Base-by-base conservation (phyloP, 257 asterid genomes). In the Marsdenia floribunda region DNA sequence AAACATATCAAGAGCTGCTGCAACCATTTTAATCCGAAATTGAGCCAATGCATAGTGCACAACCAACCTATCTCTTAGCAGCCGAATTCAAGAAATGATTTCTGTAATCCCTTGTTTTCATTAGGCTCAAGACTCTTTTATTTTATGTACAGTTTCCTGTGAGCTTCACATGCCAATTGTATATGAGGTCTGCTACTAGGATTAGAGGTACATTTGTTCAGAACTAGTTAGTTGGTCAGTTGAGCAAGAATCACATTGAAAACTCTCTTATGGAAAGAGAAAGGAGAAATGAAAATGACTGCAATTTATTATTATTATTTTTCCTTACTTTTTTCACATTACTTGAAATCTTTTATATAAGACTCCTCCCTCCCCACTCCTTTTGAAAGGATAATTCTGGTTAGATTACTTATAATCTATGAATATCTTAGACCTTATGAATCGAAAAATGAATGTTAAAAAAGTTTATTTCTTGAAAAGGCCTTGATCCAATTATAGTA, bases 141-240 rank as follows among this genome's bases (percentile, higher is more conserved):
- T 29, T 29, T 29, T 57, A 11, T 78, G 82, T 73, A 79, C 66
- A 68, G 82, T 74, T 68, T 35, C 12, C 8, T 44, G 49, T 68
- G 66, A 67, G 75, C 49, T 40, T 37, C 50, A 44, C 46, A n/a
- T 14, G 52, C 63, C 19, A 19, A 44, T 44, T 38, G 35, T 59
- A 24, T 77, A 24, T 54, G 68, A 71, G 73, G 44, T 53, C 54
- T 53, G 71, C 73, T 55, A 66, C 46, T 69, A 38, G 69, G 15
- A 70, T 37, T 44, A 38, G 81, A 49, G 68, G 77, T 24, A 72
- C 65, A 53, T 21, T 44, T 64, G 33, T 38, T 42, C 19, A 65
- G 52, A 53, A 53, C 33, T 72, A 63, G 67, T 59, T 4, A 58
- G 7, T 64, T 49, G 18, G 0, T 14, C 18, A 52, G 52, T 37